phyloP scores from a whole-genome alignment of 495 filamentous ascomycete genomes.

The Aspergillus ostianus region DNA sequence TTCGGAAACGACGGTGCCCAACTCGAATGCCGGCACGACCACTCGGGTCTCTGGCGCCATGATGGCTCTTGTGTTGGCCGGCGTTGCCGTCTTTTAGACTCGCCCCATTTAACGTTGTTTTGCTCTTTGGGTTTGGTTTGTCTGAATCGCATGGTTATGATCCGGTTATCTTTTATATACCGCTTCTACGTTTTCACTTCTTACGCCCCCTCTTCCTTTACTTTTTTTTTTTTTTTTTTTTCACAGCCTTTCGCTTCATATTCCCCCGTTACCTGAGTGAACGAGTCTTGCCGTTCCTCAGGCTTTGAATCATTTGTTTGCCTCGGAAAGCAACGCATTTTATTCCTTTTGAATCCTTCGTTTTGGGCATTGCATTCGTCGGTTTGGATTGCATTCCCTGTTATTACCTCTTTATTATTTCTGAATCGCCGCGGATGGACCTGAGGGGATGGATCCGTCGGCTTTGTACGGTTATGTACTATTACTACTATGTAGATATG shows the following conservation, averaged over 20 bases:
- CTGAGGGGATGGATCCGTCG: constrained; percentile 4
- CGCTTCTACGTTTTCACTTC: constrained; percentile 10
- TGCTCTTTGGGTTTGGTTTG: constrained; percentile 12
- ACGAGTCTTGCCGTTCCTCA: constrained; percentile 8
- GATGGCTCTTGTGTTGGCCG: constrained; percentile 38
- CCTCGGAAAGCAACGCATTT: constrained; percentile 10
- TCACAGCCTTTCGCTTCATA: not conserved
- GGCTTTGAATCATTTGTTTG: constrained; percentile 3
- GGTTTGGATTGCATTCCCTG: not conserved
- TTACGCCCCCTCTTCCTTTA: constrained; percentile 4
- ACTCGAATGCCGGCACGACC: constrained; percentile 30
- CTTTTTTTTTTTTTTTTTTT: constrained; percentile 7
- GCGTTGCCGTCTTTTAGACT: constrained; percentile 33
- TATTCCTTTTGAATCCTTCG: constrained; percentile 3
- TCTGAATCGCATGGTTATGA: constrained; percentile 3
- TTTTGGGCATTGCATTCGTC: constrained; percentile 1
- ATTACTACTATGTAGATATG: constrained; percentile 22
- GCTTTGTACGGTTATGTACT: constrained; percentile 21
- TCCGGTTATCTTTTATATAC: not conserved
- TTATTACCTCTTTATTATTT: constrained; percentile 10
- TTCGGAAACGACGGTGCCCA: constrained; percentile 16
- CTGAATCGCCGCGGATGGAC: constrained; percentile 1
- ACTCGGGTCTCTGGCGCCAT: constrained; percentile 41
- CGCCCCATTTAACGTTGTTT: not conserved
- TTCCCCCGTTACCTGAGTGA: constrained; percentile 1